phyloP scores from a whole-genome alignment of 805 yeast genomes.

The Blastobotrys peoriensis region DNA sequence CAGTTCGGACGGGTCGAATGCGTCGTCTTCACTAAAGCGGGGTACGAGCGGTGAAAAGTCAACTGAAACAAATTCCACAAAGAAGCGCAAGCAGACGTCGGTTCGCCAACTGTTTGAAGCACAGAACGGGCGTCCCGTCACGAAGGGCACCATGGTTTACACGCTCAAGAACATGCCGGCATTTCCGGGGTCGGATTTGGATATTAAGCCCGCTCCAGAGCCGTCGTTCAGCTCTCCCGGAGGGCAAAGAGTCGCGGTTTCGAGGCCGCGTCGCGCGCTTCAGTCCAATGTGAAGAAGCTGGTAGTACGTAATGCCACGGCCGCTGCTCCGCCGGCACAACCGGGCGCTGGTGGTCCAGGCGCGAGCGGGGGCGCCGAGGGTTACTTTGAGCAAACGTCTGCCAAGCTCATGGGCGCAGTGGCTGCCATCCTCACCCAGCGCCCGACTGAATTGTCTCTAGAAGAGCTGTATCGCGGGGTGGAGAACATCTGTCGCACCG shows the following conservation, averaged over 20 bases:
- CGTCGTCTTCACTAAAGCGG: background rate
- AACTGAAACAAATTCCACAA: background rate
- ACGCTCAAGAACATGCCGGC: conserved; percentile 1
- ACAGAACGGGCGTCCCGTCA: background rate
- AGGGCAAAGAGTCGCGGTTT: background rate
- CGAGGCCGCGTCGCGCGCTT: background rate
- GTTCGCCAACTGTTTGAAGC: background rate
- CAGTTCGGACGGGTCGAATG: background rate
- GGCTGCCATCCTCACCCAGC: conserved; percentile 12
- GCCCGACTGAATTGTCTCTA: conserved; percentile 17
- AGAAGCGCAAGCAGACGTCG: background rate
- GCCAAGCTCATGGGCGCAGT: conserved; percentile 15
- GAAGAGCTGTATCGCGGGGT: conserved; percentile 29
- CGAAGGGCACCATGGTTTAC: background rate
- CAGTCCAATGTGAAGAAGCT: conserved; percentile 1
- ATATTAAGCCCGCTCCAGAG: background rate
- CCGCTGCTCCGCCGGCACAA: background rate
- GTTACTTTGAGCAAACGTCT: conserved; percentile 13
- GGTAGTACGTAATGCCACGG: conserved; percentile 1
- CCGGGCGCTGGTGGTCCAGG: background rate
- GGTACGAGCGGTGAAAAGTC: background rate
- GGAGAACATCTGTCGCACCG: conserved; percentile 27
- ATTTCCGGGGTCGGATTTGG: conserved; percentile 5
- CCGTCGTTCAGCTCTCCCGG: background rate
- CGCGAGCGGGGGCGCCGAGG: conserved; percentile 1